Conservation (phyloP, 1,284 basidiomycete species). For the Ceratobasidium sp. region DNA sequence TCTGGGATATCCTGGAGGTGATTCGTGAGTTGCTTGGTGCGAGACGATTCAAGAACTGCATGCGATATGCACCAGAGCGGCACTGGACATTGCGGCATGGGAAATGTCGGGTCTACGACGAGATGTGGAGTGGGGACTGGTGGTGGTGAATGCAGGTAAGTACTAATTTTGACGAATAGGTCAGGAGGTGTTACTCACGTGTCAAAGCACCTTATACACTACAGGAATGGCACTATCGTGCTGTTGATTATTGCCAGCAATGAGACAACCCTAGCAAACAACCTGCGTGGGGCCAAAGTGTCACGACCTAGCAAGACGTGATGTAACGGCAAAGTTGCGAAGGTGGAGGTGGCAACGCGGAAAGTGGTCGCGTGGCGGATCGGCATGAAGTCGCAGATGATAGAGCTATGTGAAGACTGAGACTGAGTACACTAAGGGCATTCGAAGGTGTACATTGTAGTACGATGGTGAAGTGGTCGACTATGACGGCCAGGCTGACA, state of each 20-base stretch:
- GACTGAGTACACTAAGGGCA: no score
- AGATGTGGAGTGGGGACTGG: conserved; percentile 29
- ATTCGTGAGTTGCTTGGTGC: conserved; percentile 10
- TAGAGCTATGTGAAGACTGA: no score
- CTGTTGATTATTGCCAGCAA: not conserved
- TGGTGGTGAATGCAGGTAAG: conserved; percentile 27
- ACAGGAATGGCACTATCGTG: not conserved
- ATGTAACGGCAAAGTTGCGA: no score
- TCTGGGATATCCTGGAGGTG: conserved; percentile 9
- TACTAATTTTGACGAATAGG: no score
- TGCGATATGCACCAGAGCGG: conserved; percentile 25
- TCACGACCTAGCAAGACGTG: no score
- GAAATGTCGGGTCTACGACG: conserved; percentile 3
- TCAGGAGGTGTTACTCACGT: not conserved
- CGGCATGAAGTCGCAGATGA: no score
- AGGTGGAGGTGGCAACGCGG: no score
- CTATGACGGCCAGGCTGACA: no score
- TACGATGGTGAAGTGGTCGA: no score
- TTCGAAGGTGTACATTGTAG: no score
- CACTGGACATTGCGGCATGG: conserved; percentile 10
- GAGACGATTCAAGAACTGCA: not conserved
- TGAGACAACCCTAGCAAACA: not conserved
- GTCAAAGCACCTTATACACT: not conserved
- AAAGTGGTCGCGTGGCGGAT: no score
- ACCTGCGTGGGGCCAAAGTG: not conserved